A percentile compares a stretch with the other conserved stretches of the same genome.
phyloP scores from a whole-genome alignment of 768 basidiomycete species.

The Tulasnella sp. region DNA sequence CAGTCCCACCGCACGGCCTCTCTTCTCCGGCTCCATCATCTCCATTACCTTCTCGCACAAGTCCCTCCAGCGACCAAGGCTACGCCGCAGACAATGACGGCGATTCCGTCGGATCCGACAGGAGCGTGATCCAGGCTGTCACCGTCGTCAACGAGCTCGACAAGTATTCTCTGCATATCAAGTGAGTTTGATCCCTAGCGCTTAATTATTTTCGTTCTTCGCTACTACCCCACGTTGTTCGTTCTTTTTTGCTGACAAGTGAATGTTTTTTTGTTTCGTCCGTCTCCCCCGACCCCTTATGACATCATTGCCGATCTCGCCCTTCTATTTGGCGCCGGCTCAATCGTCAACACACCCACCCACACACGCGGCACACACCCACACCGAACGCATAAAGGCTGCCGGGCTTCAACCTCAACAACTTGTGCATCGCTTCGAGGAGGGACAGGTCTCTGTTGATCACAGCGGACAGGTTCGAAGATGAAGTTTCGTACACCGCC shows the following conservation, averaged over 20 bases:
- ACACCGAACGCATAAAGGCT: conserved; percentile 21
- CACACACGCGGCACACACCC: too few species aligned
- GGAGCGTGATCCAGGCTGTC: conserved; percentile 18
- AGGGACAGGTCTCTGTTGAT: conserved; percentile 16
- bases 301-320: conserved; percentile 10
- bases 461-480: conserved; percentile 21
- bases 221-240: conserved; percentile 2
- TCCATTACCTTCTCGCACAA: not conserved
- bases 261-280: not conserved
- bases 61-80: not conserved
- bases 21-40: not conserved
- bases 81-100: not conserved
- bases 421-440: conserved; percentile 18
- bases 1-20: not conserved
- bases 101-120: conserved; percentile 15
- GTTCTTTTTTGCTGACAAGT: conserved; percentile 13
- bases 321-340: not conserved
- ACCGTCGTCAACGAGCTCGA: conserved; percentile 19
- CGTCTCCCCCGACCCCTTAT: conserved; percentile 9
- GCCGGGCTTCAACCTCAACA: conserved; percentile 19
- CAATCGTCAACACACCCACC: not conserved
- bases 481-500: not conserved
- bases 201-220: conserved; percentile 10
- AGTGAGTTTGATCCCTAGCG: conserved; percentile 13
- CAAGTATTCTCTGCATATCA: conserved; percentile 17